phyloP scores from a whole-genome alignment of 139 green algal species.

The Tetraselmis striata region DNA sequence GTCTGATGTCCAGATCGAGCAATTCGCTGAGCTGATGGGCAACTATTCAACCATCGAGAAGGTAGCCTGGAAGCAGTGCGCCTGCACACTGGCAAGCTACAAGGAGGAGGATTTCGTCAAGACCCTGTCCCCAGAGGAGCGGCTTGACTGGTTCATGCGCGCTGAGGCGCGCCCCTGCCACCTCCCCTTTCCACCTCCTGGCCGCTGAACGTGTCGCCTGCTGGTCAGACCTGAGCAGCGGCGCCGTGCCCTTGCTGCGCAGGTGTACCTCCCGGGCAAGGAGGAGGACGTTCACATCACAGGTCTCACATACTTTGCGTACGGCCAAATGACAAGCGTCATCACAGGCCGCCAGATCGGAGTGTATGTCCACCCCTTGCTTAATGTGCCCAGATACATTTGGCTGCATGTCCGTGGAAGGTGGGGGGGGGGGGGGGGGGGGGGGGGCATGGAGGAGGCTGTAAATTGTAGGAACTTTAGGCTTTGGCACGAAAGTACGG shows the following conservation, averaged over 20 bases:
- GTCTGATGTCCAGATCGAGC: background rate
- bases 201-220: background rate
- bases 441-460: too few relatives aligned
- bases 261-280: background rate
- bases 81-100: background rate
- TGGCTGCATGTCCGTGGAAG: too few relatives aligned
- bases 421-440: too few relatives aligned
- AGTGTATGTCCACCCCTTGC: background rate
- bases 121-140: background rate
- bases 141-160: background rate
- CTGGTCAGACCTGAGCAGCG: background rate
- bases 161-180: background rate
- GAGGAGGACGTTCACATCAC: background rate
- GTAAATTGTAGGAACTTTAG: too few relatives aligned
- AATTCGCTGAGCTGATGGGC: background rate
- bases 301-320: background rate
- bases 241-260: background rate
- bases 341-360: background rate
- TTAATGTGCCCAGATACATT: background rate
- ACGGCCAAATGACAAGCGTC: background rate
- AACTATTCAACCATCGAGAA: background rate
- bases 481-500: background rate
- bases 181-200: background rate
- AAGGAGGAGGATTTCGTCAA: background rate
- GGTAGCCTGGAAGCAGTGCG: background rate